phyloP scores from a whole-genome alignment of 352 stramenopile genomes.

The Pythium biforme region DNA sequence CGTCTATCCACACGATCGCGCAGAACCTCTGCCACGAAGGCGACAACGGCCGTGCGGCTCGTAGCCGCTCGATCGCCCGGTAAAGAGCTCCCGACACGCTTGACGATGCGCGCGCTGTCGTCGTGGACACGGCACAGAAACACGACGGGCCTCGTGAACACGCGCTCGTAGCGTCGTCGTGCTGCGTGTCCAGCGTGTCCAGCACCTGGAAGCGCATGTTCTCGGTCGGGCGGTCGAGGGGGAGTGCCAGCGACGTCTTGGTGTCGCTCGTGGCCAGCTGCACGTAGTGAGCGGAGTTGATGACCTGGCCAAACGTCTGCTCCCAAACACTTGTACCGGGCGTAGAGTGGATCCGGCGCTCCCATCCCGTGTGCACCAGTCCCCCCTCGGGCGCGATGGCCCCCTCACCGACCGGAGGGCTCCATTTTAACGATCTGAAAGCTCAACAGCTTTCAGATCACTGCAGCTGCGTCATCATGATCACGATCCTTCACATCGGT shows the following conservation, averaged over 20 bases:
- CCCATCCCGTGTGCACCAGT: no score
- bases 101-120: constrained; percentile 69
- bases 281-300: constrained; percentile 79
- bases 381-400: no score
- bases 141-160: constrained; percentile 52
- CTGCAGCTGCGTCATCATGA: no score
- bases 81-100: constrained; percentile 51
- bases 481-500: no score
- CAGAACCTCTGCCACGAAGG: no score
- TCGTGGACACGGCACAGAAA: constrained; percentile 72
- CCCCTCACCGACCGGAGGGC: no score
- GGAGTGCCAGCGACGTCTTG: constrained; percentile 73
- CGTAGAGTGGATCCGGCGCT: no score
- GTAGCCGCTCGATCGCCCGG: constrained; percentile 47
- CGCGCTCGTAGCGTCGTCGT: constrained; percentile 32
- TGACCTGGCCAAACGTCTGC: constrained; percentile 63
- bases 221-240: constrained; percentile 76
- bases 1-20: no score
- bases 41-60: no score
- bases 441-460: no score
- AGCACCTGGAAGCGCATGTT: constrained; percentile 75
- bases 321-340: no score
- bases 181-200: constrained; percentile 56
- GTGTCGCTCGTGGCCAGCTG: constrained; percentile 51
- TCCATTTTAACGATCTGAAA: no score